Base-by-base conservation (phyloP, 192 early-diverging fungal species). In the Backusella mclennaniae region DNA sequence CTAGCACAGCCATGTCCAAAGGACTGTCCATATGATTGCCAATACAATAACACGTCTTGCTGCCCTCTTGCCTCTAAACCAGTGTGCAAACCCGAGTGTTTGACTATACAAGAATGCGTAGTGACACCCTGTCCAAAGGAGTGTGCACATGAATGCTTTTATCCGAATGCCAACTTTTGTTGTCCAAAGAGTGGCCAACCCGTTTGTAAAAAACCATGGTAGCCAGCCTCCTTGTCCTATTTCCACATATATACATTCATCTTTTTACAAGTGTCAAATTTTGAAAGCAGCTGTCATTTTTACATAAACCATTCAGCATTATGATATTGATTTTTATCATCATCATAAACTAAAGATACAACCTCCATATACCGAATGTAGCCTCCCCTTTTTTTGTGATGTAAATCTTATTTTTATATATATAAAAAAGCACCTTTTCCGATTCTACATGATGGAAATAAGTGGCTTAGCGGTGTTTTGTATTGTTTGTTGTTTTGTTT, bases 91-190 rank as follows among this genome's bases (percentile, higher is more conserved):
- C 44, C 42, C n/a, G n/a, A 14, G n/a, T 77, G 76, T 15, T 1
- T 72, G 8, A 70, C 15, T 6, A 31, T 41, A 0, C 39, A 38
- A 19, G 23, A 36, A 9, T 77, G 76, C 42, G 14, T 9, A 29
- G 76, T 72, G 8, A 72, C 52, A n/a, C 76, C 69, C 15, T 77
- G 69, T 21, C 76, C 76, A 41, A 7, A 26, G 12, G 35, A 39
- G 15, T 77, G 76, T 17, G 19, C 52, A 2, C 39, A 68, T 33
- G 4, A 66, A 11, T 77, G 76, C 15, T 71, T 63, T 53, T 77
- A 77, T 38, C 76, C 76, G 1, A 41, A 77, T 66, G 76, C 76
- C 14, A 38, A 71, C 1, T 33, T 21, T 6, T 77, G 76, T 35
- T 77, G 76, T 33, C 76, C 76, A 35, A 41, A 41, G 21, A 71